phyloP scores from a whole-genome alignment of 768 basidiomycete species.

The Trichaptum fuscoviolaceum region DNA sequence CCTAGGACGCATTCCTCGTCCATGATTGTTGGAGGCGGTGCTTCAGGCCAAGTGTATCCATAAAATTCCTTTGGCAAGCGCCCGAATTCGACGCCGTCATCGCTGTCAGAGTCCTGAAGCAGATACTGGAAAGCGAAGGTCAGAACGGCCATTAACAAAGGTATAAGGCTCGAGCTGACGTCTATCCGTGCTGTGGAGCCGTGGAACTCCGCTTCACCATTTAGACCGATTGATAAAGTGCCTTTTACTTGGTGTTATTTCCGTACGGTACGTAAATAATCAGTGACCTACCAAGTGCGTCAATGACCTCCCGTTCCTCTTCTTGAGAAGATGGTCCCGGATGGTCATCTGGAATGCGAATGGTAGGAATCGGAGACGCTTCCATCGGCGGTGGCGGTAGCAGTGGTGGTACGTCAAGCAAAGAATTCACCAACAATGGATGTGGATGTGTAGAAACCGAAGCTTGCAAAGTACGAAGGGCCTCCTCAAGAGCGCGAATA shows the following conservation, averaged over 20 bases:
- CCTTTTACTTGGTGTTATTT: conserved; percentile 28
- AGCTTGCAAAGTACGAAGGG: conserved; percentile 44
- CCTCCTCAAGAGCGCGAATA: conserved; percentile 59
- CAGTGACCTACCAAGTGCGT: conserved; percentile 39
- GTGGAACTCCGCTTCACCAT: conserved; percentile 51
- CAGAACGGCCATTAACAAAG: not conserved
- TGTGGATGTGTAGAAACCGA: conserved; percentile 44
- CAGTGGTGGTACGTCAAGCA: conserved; percentile 4
- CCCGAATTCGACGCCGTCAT: not conserved
- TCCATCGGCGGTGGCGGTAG: conserved; percentile 8
- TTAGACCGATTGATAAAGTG: conserved; percentile 50
- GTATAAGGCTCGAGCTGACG: conserved; percentile 30
- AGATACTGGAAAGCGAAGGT: not conserved
- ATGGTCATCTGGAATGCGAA: conserved; percentile 1
- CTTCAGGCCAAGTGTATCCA: not conserved
- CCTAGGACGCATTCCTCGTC: conserved; percentile 2
- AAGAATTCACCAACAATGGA: conserved; percentile 33
- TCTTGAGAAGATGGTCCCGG: conserved; percentile 13
- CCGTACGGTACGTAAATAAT: not conserved
- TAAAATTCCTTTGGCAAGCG: not conserved
- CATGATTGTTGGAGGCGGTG: not conserved
- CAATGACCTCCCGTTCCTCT: conserved; percentile 42
- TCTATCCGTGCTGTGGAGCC: conserved; percentile 66
- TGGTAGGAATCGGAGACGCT: conserved; percentile 4
- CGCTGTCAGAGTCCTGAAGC: not conserved